Evolutionary conservation across 2,329 filamentous ascomycete species (phyloP).

Genomic region (Coleophoma crateriformis): DNA sequence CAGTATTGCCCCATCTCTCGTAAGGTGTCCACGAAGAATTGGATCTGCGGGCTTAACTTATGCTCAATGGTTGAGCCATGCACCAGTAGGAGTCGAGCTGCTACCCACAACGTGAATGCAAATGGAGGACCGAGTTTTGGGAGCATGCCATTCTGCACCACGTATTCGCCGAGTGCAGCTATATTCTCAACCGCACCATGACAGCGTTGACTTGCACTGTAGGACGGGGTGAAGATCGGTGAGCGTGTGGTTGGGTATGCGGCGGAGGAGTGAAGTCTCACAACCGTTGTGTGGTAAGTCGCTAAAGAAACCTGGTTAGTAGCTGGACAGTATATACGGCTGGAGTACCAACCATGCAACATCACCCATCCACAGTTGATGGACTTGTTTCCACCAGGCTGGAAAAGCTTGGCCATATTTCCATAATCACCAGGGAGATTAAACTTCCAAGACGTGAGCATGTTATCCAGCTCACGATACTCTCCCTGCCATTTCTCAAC

Average conservation of each 20-base stretch:
- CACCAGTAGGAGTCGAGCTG: slow-evolving; percentile 78
- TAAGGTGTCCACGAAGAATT: slow-evolving; percentile 77
- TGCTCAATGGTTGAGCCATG: slow-evolving; percentile 87
- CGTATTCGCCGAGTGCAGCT: slow-evolving; percentile 70
- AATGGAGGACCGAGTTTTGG: slow-evolving; percentile 83
- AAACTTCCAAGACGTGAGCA: slow-evolving; percentile 78
- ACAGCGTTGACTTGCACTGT: slow-evolving; percentile 78
- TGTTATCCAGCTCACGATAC: slow-evolving; percentile 79
- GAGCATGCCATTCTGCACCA: slow-evolving; percentile 68
- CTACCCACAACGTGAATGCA: slow-evolving; percentile 89
- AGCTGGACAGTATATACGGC: neutral
- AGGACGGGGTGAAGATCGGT: slow-evolving; percentile 84
- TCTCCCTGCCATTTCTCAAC: slow-evolving; percentile 86
- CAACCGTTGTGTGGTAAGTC: slow-evolving; percentile 84
- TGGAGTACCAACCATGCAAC: slow-evolving; percentile 50
- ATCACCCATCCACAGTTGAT: slow-evolving; percentile 84
- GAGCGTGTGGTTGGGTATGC: slow-evolving; percentile 88
- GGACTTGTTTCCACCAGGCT: slow-evolving; percentile 59
- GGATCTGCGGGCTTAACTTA: slow-evolving; percentile 72
- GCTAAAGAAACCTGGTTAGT: slow-evolving; percentile 33
- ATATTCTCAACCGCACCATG: slow-evolving; percentile 80
- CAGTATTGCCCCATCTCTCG: slow-evolving; percentile 77
- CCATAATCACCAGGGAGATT: slow-evolving; percentile 77
- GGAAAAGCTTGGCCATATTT: slow-evolving; percentile 75
- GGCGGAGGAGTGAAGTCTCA: slow-evolving; percentile 84